A percentile compares a stretch with the other conserved stretches of the same genome.
phyloP scores from a whole-genome alignment of 768 basidiomycete genomes.

The Agaricus sinodeliciosus region DNA sequence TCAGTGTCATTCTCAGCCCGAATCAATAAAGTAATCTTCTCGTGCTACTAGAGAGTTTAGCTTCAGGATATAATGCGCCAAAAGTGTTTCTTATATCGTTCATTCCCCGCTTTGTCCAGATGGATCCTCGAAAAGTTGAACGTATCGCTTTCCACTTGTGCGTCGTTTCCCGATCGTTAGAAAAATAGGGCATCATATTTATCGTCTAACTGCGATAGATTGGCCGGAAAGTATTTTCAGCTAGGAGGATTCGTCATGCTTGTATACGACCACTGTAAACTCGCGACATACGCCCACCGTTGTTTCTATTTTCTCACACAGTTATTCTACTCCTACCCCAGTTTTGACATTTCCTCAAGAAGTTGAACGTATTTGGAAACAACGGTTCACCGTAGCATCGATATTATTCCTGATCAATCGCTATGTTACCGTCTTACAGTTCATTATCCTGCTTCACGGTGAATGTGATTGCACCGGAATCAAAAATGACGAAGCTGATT shows the following conservation, averaged over 20 bases:
- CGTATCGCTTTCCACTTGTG: background rate
- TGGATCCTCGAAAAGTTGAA: background rate
- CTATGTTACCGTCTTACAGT: conserved; percentile 21
- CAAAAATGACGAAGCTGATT: background rate
- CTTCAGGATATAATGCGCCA: too few species aligned
- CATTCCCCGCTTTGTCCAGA: background rate
- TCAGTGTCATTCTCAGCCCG: too few species aligned
- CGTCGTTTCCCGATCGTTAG: too few species aligned
- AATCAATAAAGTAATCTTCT: too few species aligned
- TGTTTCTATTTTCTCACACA: background rate
- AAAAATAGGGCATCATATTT: background rate
- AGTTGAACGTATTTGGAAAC: conserved; percentile 24
- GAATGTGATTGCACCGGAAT: background rate
- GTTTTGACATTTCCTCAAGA: conserved; percentile 10
- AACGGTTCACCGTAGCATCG: conserved; percentile 17
- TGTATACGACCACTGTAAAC: conserved; percentile 16
- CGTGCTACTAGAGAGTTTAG: too few species aligned
- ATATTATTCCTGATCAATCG: conserved; percentile 23
- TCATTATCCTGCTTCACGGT: conserved; percentile 20
- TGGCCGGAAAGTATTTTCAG: conserved; percentile 16
- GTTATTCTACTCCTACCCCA: background rate
- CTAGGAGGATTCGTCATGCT: conserved; percentile 16
- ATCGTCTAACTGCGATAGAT: background rate
- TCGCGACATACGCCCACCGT: background rate
- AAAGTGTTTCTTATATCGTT: too few species aligned